Evolutionary conservation across 345 rosid species (phyloP).

Genomic region (Dimocarpus longan): DNA sequence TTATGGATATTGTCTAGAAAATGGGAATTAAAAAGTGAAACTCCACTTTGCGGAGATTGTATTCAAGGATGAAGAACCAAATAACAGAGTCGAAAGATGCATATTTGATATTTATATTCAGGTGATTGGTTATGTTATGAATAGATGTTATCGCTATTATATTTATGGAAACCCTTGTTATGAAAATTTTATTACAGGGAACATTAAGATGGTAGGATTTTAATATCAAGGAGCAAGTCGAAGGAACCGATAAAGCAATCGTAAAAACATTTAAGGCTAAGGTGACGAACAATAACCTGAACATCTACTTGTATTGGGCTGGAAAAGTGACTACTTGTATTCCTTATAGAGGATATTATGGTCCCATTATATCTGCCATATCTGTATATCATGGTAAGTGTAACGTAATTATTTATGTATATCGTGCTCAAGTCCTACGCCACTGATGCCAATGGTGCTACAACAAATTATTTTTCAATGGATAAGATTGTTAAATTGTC

Average conservation of each 20-base stretch:
- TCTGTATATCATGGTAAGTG: slow-evolving; percentile 40
- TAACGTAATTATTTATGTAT: neutral
- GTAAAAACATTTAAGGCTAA: slow-evolving; percentile 12
- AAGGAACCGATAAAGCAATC: slow-evolving; percentile 29
- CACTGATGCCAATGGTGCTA: neutral
- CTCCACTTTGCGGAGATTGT: slow-evolving; percentile 59
- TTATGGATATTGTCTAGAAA: slow-evolving; percentile 51
- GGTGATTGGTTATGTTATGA: slow-evolving; percentile 31
- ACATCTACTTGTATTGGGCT: slow-evolving; percentile 23
- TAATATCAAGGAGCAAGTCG: slow-evolving; percentile 32
- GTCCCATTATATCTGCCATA: slow-evolving; percentile 52
- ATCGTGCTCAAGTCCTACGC: neutral
- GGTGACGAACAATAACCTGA: slow-evolving; percentile 5
- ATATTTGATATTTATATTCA: slow-evolving; percentile 55
- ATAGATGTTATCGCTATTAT: neutral
- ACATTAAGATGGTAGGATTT: slow-evolving; percentile 33
- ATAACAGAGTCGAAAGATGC: slow-evolving; percentile 43
- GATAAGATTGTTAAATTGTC: neutral
- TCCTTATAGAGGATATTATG: slow-evolving; percentile 42
- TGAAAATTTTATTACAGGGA: slow-evolving; percentile 27
- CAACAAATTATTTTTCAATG: neutral
- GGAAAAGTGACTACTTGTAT: slow-evolving; percentile 47
- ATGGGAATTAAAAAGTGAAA: slow-evolving; percentile 52
- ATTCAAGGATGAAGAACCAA: slow-evolving; percentile 44
- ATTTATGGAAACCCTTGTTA: neutral